A percentile compares a stretch with the other conserved stretches of the same genome.
Conservation (phyloP, 352 stramenopile species). For the Phytopythium kandeliae region DNA sequence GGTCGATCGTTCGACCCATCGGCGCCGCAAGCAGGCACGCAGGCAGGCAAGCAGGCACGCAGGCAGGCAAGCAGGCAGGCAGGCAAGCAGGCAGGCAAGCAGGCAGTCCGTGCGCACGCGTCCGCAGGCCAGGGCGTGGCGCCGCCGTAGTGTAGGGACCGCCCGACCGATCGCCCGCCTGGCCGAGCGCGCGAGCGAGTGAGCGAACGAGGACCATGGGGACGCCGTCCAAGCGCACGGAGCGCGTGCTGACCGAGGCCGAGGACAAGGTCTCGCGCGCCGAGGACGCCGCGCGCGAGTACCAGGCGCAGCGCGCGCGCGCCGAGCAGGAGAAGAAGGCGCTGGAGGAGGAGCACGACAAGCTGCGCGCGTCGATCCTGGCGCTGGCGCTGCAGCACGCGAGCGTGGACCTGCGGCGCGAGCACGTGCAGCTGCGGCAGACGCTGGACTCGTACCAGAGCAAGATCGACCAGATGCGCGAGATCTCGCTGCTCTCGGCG, state of each 20-base stretch:
- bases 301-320: conserved; percentile 38
- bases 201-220: too few species aligned
- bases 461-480: conserved; percentile 86
- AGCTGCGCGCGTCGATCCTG: conserved; percentile 71
- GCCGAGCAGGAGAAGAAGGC: conserved; percentile 64
- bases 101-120: too few species aligned
- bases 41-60: too few species aligned
- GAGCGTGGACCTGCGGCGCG: conserved; percentile 68
- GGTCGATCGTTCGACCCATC: too few species aligned
- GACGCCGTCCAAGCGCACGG: conserved; percentile 39
- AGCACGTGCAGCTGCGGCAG: conserved; percentile 80
- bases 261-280: conserved; percentile 69
- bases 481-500: conserved; percentile 80
- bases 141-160: too few species aligned
- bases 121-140: neutral
- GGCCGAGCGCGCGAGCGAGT: too few species aligned
- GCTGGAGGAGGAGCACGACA: conserved; percentile 80
- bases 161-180: too few species aligned
- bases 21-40: too few species aligned
- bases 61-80: too few species aligned
- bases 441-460: conserved; percentile 83
- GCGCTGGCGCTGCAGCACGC: conserved; percentile 71
- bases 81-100: too few species aligned
- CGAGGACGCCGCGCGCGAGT: conserved; percentile 53
- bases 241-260: conserved; percentile 66